A percentile compares a stretch with the other conserved stretches of the same genome.
Conservation (phyloP, 371 early-diverging fungal species). For the Mortierella sp. region DNA sequence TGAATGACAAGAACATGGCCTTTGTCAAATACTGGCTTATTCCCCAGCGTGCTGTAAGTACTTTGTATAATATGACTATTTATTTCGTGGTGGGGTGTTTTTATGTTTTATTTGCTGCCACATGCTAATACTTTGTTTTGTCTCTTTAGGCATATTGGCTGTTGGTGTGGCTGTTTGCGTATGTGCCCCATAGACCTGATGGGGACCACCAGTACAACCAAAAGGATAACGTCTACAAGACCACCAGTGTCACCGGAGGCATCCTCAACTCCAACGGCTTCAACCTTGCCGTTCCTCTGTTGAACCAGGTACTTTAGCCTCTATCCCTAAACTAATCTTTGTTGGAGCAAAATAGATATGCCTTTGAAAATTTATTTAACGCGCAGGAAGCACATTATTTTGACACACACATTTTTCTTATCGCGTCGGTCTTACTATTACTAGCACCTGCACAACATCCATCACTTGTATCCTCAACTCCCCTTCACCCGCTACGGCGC, state of each 20-base stretch:
- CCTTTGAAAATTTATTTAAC: no score
- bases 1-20: conserved; percentile 32
- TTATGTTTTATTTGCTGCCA: neutral
- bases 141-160: conserved; percentile 48
- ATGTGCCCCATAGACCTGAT: conserved; percentile 49
- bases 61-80: neutral
- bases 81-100: neutral
- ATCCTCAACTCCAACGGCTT: conserved; percentile 46
- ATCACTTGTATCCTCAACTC: conserved; percentile 53
- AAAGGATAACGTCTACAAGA: conserved; percentile 52
- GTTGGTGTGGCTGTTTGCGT: conserved; percentile 51
- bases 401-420: no score
- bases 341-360: no score
- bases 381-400: no score
- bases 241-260: conserved; percentile 52
- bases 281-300: conserved; percentile 50
- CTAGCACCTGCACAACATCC: conserved; percentile 53
- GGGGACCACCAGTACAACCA: conserved; percentile 42
- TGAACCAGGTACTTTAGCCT: conserved; percentile 32
- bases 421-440: neutral
- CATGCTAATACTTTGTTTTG: neutral
- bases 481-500: conserved; percentile 50
- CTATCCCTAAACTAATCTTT: no score
- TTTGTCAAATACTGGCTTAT: conserved; percentile 51
- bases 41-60: conserved; percentile 46